These are phyloP conservation scores for Leucaena leucocephala DNA, from an alignment of 306 rosid genomes.

Conservation along the genomic window DNA sequence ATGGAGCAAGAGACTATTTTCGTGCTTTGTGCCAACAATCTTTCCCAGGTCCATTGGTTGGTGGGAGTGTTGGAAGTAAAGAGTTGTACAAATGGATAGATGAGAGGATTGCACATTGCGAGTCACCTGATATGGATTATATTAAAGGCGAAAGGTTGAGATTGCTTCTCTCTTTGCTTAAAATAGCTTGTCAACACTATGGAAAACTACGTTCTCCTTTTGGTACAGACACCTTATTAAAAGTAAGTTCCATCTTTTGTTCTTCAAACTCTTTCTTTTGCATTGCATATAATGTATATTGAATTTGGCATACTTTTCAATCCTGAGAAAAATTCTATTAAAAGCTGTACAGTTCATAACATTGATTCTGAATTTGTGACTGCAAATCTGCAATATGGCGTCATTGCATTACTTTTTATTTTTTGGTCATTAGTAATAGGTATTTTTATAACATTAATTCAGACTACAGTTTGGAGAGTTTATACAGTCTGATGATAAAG, in stretches of 20 bases:
- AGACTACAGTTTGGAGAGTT: conserved; percentile 4
- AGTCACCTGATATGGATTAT: conserved; percentile 65
- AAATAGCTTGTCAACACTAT: conserved; percentile 86
- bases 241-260: conserved; percentile 53
- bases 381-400: neutral
- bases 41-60: conserved; percentile 96
- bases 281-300: conserved; percentile 9
- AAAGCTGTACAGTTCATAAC: too few species aligned
- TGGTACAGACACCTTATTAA: conserved; percentile 64
- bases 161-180: conserved; percentile 89
- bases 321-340: too few species aligned
- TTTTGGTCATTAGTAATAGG: conserved; percentile 3
- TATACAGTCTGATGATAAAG: neutral
- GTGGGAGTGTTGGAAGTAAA: conserved; percentile 88
- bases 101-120: conserved; percentile 74
- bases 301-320: conserved; percentile 8
- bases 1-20: conserved; percentile 57
- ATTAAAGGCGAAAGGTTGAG: conserved; percentile 69
- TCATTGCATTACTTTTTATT: conserved; percentile 6
- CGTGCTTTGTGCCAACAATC: conserved; percentile 79
- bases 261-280: conserved; percentile 16
- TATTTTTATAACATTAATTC: neutral
- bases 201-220: conserved; percentile 94
- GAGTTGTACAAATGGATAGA: conserved; percentile 89
- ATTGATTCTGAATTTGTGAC: neutral